Percentiles rank a stretch among this genome's conserved stretches.
Conservation (phyloP, 1,139 yeast species). For the Debaryomyces coudertii region DNA sequence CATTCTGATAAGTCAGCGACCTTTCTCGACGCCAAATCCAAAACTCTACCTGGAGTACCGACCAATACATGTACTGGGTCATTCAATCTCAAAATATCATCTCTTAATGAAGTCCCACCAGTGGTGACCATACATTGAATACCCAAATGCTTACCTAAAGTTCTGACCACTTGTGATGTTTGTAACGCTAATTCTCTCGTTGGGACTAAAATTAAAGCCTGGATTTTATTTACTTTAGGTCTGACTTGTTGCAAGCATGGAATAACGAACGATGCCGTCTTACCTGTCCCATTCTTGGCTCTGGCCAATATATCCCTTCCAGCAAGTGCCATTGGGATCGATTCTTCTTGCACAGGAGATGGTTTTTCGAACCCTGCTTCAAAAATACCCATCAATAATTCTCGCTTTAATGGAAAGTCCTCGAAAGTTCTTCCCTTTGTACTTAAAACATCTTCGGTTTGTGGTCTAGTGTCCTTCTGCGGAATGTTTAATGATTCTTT, state of each 20-base stretch:
- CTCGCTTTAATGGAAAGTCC: constrained; percentile 89
- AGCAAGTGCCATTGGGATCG: constrained; percentile 92
- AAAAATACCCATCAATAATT: constrained; percentile 94
- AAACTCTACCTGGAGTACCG: constrained; percentile 96
- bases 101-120: constrained; percentile 94
- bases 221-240: constrained; percentile 83
- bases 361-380: constrained; percentile 99
- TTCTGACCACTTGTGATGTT: constrained; percentile 95
- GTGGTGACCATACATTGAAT: constrained; percentile 97
- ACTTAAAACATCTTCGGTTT: constrained; percentile 92
- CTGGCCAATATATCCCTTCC: constrained; percentile 97
- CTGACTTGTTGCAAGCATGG: constrained; percentile 85
- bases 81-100: constrained; percentile 88
- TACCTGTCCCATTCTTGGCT: constrained; percentile 98
- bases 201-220: constrained; percentile 86
- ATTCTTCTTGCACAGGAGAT: constrained; percentile 97
- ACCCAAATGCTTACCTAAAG: constrained; percentile 93
- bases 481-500: constrained; percentile 76
- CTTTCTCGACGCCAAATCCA: constrained; percentile 88
- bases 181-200: constrained; percentile 96
- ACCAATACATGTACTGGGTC: constrained; percentile 92
- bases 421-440: constrained; percentile 93
- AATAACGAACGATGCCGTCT: constrained; percentile 93
- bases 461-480: constrained; percentile 84
- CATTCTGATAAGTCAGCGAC: constrained; percentile 88